Percentiles rank a stretch among this genome's conserved stretches.
Evolutionary conservation across 2,329 filamentous ascomycete genomes (phyloP).

Genomic region (Trichoderma sp.): DNA sequence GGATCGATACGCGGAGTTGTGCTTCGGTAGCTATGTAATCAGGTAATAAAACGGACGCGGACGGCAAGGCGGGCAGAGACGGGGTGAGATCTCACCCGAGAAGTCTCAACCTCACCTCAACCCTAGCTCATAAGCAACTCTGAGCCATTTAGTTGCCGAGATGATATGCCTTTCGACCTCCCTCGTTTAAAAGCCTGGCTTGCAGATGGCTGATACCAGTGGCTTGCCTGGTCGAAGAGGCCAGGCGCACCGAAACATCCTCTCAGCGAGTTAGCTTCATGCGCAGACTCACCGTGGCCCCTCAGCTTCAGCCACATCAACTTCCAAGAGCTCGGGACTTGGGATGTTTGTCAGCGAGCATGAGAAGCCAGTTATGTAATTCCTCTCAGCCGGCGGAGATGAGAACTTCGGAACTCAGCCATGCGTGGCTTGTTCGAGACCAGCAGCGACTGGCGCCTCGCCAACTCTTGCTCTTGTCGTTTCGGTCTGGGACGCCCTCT

Average conservation of each 20-base stretch:
- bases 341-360: background rate
- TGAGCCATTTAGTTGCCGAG: background rate
- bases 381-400: background rate
- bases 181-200: background rate
- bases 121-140: background rate
- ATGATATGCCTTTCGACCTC: background rate
- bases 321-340: background rate
- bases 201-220: background rate
- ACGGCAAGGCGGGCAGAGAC: background rate
- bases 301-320: constrained; percentile 6
- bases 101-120: background rate
- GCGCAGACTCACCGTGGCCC: background rate
- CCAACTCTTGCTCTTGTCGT: background rate
- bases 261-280: background rate
- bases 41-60: background rate
- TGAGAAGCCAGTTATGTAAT: background rate
- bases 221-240: background rate
- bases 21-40: background rate
- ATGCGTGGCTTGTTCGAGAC: constrained; percentile 6
- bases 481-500: background rate
- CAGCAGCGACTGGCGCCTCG: background rate
- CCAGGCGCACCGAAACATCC: background rate
- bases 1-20: background rate
- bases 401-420: background rate
- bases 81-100: background rate